A percentile compares a stretch with the other conserved stretches of the same genome.
Evolutionary conservation across 2,329 filamentous ascomycete genomes (phyloP).

Genomic region (Arthrobotrys sphaeroides): DNA sequence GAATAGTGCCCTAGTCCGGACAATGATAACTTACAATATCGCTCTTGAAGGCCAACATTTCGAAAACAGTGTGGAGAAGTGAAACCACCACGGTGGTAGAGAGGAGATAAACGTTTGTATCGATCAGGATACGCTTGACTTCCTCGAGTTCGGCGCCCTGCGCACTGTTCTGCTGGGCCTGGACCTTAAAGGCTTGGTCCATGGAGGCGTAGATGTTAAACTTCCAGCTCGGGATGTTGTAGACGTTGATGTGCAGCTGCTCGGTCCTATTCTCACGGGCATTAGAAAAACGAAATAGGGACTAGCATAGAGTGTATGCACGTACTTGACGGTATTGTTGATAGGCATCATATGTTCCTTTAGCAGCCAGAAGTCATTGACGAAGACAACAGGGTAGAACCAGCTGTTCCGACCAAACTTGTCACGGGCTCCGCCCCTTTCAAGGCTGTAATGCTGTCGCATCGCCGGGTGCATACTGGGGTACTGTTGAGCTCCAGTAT

Average conservation of each 20-base stretch:
- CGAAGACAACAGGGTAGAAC: constrained; percentile 90
- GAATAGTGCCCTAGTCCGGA: neutral
- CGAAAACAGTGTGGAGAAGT: constrained; percentile 91
- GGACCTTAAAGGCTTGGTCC: constrained; percentile 86
- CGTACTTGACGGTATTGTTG: constrained; percentile 84
- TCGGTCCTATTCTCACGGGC: constrained; percentile 51
- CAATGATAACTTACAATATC: constrained; percentile 70
- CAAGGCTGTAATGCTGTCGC: constrained; percentile 80
- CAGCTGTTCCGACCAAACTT: constrained; percentile 85
- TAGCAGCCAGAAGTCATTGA: constrained; percentile 98
- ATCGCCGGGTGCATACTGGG: constrained; percentile 75
- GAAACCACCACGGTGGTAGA: constrained; percentile 84
- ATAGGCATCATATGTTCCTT: constrained; percentile 88
- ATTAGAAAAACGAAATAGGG: neutral
- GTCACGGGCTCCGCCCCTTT: constrained; percentile 82
- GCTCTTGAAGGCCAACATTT: constrained; percentile 94
- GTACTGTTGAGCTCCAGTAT: constrained; percentile 76
- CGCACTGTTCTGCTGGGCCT: constrained; percentile 76
- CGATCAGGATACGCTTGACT: constrained; percentile 92
- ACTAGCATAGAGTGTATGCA: constrained; percentile 61
- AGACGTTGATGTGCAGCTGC: constrained; percentile 57
- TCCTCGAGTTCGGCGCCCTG: constrained; percentile 96
- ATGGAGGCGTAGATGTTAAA: constrained; percentile 85
- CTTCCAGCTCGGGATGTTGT: constrained; percentile 73
- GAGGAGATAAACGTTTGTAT: constrained; percentile 92